Percentiles rank a stretch among this genome's conserved stretches.
These are phyloP conservation scores for Aureobasidium sp. DNA, from an alignment of 2,329 filamentous ascomycete species.

Conservation along the genomic window DNA sequence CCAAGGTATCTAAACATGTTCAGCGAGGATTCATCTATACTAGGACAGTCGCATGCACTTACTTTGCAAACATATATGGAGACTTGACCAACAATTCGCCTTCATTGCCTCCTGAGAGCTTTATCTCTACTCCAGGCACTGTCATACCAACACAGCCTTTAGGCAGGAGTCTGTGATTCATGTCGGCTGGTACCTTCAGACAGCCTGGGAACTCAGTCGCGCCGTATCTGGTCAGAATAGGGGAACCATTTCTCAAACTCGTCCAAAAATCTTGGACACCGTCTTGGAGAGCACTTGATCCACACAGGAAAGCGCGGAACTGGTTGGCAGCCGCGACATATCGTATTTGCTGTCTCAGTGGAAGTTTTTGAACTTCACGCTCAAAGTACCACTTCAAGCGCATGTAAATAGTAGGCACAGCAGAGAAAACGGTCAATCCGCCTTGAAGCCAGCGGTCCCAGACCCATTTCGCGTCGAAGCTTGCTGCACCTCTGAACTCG, in stretches of 20 bases:
- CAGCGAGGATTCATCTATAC: background rate
- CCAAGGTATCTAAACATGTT: background rate
- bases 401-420: conserved; percentile 44
- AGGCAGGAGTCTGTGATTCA: conserved; percentile 29
- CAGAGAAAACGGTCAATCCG: conserved; percentile 41
- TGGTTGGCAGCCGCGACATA: conserved; percentile 37
- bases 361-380: conserved; percentile 23
- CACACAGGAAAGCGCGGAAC: conserved; percentile 35
- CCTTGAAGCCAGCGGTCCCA: conserved; percentile 38
- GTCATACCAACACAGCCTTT: conserved; percentile 38
- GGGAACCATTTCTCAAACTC: conserved; percentile 27
- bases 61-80: conserved; percentile 28
- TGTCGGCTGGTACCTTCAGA: conserved; percentile 33
- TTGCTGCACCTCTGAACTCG: conserved; percentile 37
- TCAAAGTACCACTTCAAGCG: conserved; percentile 39
- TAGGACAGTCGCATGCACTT: conserved; percentile 16
- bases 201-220: conserved; percentile 45
- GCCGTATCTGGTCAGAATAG: conserved; percentile 41
- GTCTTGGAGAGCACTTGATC: conserved; percentile 41
- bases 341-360: conserved; percentile 19
- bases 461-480: conserved; percentile 32
- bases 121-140: conserved; percentile 39
- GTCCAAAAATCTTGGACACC: conserved; percentile 46
- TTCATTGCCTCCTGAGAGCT: conserved; percentile 36
- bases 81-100: conserved; percentile 39